Percentiles rank a stretch among this genome's conserved stretches.
Conservation (phyloP, 495 filamentous ascomycete genomes). For the Neurospora cerealis region DNA sequence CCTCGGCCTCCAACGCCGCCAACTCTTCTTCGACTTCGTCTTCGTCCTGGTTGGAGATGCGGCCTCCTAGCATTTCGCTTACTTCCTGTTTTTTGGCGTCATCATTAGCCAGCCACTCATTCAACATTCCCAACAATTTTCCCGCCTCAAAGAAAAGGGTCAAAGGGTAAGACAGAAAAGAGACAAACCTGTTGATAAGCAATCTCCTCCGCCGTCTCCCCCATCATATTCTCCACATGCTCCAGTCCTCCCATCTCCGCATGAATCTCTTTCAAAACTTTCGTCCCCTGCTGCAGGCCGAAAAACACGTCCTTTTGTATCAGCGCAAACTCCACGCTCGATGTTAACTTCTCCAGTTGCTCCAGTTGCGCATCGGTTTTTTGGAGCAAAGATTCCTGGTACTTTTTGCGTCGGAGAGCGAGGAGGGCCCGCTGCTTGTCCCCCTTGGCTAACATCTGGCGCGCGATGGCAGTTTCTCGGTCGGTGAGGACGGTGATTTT, state of each 20-base stretch:
- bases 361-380: slow-evolving; percentile 89
- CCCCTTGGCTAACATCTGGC: slow-evolving; percentile 60
- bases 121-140: not conserved
- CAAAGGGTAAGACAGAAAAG: not conserved
- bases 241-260: slow-evolving; percentile 94
- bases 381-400: slow-evolving; percentile 80
- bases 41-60: slow-evolving; percentile 85
- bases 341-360: slow-evolving; percentile 73
- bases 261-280: slow-evolving; percentile 81
- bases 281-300: slow-evolving; percentile 85
- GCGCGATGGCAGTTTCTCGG: slow-evolving; percentile 75
- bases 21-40: slow-evolving; percentile 97
- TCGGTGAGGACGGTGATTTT: slow-evolving; percentile 75
- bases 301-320: slow-evolving; percentile 93
- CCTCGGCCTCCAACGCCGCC: slow-evolving; percentile 63
- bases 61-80: slow-evolving; percentile 77
- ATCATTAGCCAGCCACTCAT: not conserved
- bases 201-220: slow-evolving; percentile 76
- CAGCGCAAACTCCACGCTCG: slow-evolving; percentile 82
- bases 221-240: slow-evolving; percentile 86
- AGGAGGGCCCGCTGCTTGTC: slow-evolving; percentile 77
- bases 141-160: too few species aligned
- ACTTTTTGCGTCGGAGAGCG: slow-evolving; percentile 89
- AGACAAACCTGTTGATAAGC: slow-evolving; percentile 70
- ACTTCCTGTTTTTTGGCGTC: slow-evolving; percentile 52